Percentiles rank a stretch among this genome's conserved stretches.
Evolutionary conservation across 163 green algal genomes (phyloP).

Genomic region (Chlorella variabilis): DNA sequence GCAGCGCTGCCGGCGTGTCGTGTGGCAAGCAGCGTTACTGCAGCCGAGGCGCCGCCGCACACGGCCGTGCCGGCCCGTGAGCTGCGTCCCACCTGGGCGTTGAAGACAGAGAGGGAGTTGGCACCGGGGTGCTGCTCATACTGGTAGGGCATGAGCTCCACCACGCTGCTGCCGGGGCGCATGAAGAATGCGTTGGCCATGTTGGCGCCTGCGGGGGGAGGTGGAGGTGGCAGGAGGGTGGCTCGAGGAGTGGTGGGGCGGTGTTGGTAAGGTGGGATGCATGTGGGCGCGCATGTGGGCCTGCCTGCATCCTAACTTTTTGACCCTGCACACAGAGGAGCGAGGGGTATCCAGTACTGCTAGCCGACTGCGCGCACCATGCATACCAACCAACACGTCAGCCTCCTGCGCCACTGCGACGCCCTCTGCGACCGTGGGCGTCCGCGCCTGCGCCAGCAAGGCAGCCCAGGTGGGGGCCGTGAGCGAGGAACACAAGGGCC

Average conservation of each 20-base stretch:
- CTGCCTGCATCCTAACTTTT: background rate
- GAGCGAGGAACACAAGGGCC: too few species aligned
- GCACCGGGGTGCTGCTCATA: background rate
- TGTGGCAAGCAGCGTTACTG: too few species aligned
- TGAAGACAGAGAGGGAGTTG: background rate
- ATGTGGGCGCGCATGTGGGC: too few species aligned
- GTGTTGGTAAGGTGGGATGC: too few species aligned
- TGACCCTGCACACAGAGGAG: too few species aligned
- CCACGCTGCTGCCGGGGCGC: background rate
- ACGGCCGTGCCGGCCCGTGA: too few species aligned
- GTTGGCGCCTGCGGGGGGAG: constrained; percentile 12
- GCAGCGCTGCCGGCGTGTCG: too few species aligned
- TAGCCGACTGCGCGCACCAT: background rate
- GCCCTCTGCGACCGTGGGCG: background rate
- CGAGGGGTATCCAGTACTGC: too few species aligned
- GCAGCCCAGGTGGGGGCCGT: too few species aligned
- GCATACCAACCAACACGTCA: constrained; percentile 3
- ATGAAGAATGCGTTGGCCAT: constrained; percentile 17
- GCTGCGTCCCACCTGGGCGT: background rate
- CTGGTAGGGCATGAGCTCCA: constrained; percentile 2
- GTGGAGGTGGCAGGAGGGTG: background rate
- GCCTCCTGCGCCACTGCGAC: constrained; percentile 5
- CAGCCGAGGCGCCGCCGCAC: too few species aligned
- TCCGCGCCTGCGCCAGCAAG: background rate
- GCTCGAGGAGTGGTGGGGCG: background rate